Percentiles rank a stretch among this genome's conserved stretches.
Evolutionary conservation across 768 basidiomycete species (phyloP).

Genomic region (Gymnopilus junonius): DNA sequence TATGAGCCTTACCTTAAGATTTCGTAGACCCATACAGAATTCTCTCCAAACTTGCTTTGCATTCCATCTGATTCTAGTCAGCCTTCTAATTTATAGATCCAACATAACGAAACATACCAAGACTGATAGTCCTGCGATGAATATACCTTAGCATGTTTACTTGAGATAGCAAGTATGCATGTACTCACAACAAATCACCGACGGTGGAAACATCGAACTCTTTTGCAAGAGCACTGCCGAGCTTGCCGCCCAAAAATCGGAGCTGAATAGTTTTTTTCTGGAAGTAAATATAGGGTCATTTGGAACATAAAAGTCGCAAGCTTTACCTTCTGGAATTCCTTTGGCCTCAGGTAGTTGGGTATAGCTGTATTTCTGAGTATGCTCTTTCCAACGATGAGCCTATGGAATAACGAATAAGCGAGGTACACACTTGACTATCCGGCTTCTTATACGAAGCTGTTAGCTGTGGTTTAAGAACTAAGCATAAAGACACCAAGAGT

Average conservation of each 20-base stretch:
- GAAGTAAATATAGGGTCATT: not conserved
- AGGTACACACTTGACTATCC: constrained; percentile 69
- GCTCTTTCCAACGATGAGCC: constrained; percentile 50
- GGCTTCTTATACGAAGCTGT: constrained; percentile 93
- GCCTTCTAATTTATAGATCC: not conserved
- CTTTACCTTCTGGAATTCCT: constrained; percentile 85
- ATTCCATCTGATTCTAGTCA: constrained; percentile 60
- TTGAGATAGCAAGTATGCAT: constrained; percentile 10
- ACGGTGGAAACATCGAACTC: constrained; percentile 92
- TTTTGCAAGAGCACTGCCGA: constrained; percentile 84
- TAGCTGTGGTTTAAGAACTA: constrained; percentile 51
- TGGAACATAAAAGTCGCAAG: not conserved
- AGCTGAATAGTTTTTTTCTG: constrained; percentile 59
- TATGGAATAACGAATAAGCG: not conserved
- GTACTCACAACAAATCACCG: constrained; percentile 82
- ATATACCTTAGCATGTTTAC: not conserved
- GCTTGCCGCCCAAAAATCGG: constrained; percentile 92
- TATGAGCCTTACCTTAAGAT: constrained; percentile 68
- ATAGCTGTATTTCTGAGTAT: constrained; percentile 85
- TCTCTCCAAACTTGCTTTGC: constrained; percentile 81
- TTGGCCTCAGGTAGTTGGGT: constrained; percentile 79
- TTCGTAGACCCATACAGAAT: constrained; percentile 91
- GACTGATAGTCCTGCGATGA: constrained; percentile 50
- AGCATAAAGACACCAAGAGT: not conserved
- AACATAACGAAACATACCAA: constrained; percentile 45